These are phyloP conservation scores for Corylus avellana DNA, from an alignment of 306 rosid species.

Conservation along the genomic window DNA sequence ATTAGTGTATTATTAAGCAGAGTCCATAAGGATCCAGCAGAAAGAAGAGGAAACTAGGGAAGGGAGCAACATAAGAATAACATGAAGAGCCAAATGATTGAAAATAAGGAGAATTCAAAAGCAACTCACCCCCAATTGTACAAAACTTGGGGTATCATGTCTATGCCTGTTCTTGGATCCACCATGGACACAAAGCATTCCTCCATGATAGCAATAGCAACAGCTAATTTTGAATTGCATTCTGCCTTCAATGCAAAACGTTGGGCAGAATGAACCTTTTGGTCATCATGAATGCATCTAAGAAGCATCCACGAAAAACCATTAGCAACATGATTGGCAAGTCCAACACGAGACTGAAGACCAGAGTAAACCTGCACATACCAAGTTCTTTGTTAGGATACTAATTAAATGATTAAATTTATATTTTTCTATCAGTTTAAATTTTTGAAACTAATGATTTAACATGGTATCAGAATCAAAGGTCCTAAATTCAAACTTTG, in stretches of 20 bases:
- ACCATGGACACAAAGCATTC: conserved; percentile 95
- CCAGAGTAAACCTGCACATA: conserved; percentile 65
- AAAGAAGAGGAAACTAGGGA: not conserved
- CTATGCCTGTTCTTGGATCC: conserved; percentile 95
- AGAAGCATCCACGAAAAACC: conserved; percentile 83
- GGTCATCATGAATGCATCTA: conserved; percentile 88
- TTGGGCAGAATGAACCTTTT: conserved; percentile 79
- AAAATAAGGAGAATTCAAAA: conserved; percentile 19
- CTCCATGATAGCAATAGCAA: conserved; percentile 96
- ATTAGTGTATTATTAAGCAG: not conserved
- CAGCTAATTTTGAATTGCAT: conserved; percentile 88
- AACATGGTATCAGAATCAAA: too few relatives aligned
- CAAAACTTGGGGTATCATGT: conserved; percentile 91
- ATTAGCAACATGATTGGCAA: conserved; percentile 54
- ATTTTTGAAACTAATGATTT: too few relatives aligned
- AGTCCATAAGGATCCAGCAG: not conserved
- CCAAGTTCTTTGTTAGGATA: conserved; percentile 15
- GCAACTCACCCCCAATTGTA: conserved; percentile 89
- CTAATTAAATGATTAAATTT: too few relatives aligned
- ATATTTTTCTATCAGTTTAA: too few relatives aligned
- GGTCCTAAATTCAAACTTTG: too few relatives aligned
- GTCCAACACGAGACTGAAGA: conserved; percentile 80
- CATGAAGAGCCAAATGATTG: conserved; percentile 16
- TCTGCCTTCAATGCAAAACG: conserved; percentile 90
- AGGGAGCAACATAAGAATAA: too few relatives aligned